Evolutionary conservation across 116 monocot species (phyloP).

Genomic region (Phalaenopsis hybrid): DNA sequence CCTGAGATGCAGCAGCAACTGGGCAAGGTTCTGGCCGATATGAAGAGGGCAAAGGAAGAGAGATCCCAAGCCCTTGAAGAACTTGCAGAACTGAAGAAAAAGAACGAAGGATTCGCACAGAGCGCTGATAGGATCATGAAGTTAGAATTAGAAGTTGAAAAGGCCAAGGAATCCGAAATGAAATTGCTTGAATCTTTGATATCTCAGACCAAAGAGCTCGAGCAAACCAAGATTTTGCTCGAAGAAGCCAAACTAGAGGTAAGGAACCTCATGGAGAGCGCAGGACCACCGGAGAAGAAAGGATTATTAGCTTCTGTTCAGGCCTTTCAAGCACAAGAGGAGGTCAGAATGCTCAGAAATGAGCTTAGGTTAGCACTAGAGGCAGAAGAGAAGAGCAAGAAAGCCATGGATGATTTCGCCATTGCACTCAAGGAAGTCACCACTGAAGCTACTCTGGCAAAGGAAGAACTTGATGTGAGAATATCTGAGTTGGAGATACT

Average conservation of each 20-base stretch:
- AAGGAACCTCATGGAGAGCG: constrained; percentile 25
- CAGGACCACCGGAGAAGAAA: constrained; percentile 12
- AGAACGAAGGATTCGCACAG: not conserved
- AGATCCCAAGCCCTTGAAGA: constrained; percentile 26
- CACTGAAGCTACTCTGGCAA: constrained; percentile 23
- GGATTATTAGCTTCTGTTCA: not conserved
- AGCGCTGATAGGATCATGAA: constrained; percentile 12
- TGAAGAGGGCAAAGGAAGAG: constrained; percentile 39
- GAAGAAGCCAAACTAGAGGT: constrained; percentile 85
- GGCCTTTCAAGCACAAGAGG: constrained; percentile 17
- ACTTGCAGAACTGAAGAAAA: constrained; percentile 26
- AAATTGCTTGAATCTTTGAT: constrained; percentile 67
- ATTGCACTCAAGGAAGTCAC: constrained; percentile 59
- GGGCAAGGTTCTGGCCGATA: constrained; percentile 31
- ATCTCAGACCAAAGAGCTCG: constrained; percentile 68
- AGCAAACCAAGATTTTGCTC: constrained; percentile 66
- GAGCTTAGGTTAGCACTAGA: constrained; percentile 49
- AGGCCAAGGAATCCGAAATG: constrained; percentile 59
- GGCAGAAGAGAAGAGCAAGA: constrained; percentile 69
- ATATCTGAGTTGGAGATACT: constrained; percentile 27
- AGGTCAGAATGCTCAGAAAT: constrained; percentile 27
- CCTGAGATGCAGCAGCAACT: constrained; percentile 29
- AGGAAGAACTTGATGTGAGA: constrained; percentile 21
- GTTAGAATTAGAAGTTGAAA: constrained; percentile 42
- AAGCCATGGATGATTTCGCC: constrained; percentile 70